Percentiles rank a stretch among this genome's conserved stretches.
These are phyloP conservation scores for Tricholomella constricta DNA, from an alignment of 768 basidiomycete genomes.

Conservation along the genomic window DNA sequence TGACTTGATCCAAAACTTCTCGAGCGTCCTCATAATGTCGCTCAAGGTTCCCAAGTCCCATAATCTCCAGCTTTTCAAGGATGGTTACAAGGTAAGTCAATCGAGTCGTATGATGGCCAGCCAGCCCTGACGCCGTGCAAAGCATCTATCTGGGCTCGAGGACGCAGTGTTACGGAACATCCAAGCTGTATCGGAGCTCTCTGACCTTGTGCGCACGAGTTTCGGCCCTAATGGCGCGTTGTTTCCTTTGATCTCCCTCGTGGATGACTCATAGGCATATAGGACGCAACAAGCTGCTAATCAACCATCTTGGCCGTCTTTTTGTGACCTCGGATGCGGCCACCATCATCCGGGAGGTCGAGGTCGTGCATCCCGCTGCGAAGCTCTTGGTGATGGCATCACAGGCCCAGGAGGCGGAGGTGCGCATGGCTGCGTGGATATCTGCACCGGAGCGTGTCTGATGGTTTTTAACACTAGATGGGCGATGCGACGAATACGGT, in stretches of 20 bases:
- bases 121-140: constrained; percentile 13
- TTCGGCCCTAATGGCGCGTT: constrained; percentile 92
- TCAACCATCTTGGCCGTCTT: constrained; percentile 93
- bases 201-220: constrained; percentile 93
- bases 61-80: constrained; percentile 93
- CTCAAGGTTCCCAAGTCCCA: constrained; percentile 91
- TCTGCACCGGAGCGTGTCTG: not conserved
- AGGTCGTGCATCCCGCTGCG: constrained; percentile 97
- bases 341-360: constrained; percentile 96
- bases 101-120: not conserved
- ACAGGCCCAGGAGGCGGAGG: constrained; percentile 95
- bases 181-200: constrained; percentile 92
- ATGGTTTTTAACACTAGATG: constrained; percentile 62
- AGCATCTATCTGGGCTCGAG: constrained; percentile 88
- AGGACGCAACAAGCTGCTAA: constrained; percentile 97
- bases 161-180: constrained; percentile 98
- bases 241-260: not conserved
- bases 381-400: constrained; percentile 99
- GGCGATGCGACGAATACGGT: constrained; percentile 97
- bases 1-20: constrained; percentile 10
- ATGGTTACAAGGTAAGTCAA: constrained; percentile 82
- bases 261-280: not conserved
- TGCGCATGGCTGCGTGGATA: constrained; percentile 34
- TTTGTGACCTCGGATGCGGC: constrained; percentile 99
- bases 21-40: constrained; percentile 58